Evolutionary conservation across 495 filamentous ascomycete genomes (phyloP).

Genomic region (Neurospora sp.): DNA sequence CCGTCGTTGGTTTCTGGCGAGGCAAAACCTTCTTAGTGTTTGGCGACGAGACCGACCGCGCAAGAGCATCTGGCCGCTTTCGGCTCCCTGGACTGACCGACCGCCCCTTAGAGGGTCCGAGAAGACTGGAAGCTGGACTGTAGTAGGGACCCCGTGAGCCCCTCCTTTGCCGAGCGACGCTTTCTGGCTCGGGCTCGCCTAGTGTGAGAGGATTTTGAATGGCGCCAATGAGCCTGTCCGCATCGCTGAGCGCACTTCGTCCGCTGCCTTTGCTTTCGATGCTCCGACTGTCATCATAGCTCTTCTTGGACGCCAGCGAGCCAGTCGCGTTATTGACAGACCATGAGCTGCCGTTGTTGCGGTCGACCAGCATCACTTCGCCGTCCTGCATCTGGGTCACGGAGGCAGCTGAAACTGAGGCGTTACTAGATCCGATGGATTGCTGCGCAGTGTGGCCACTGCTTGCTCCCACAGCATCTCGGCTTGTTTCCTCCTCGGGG

Average conservation of each 20-base stretch:
- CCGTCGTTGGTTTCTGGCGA: neutral
- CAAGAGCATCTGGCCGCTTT: slow-evolving; percentile 1
- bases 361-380: slow-evolving; percentile 50
- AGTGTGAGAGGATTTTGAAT: slow-evolving; percentile 52
- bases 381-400: slow-evolving; percentile 20
- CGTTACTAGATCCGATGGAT: slow-evolving; percentile 3
- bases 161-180: slow-evolving; percentile 3
- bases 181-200: slow-evolving; percentile 27
- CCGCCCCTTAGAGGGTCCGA: slow-evolving; percentile 12
- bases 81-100: slow-evolving; percentile 12
- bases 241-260: slow-evolving; percentile 54
- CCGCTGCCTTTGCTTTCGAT: slow-evolving; percentile 38
- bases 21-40: neutral
- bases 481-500: slow-evolving; percentile 33
- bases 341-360: slow-evolving; percentile 16
- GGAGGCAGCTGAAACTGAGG: slow-evolving; percentile 19
- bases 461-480: slow-evolving; percentile 8
- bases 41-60: slow-evolving; percentile 7
- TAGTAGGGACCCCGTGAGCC: slow-evolving; percentile 6
- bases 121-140: slow-evolving; percentile 3
- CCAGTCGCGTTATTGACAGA: slow-evolving; percentile 5
- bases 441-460: slow-evolving; percentile 3
- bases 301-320: slow-evolving; percentile 15
- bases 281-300: slow-evolving; percentile 36
- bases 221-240: slow-evolving; percentile 65